Percentiles rank a stretch among this genome's conserved stretches.
phyloP scores from a whole-genome alignment of 108 stramenopile genomes.

The Cyclostephanos tholiformis region DNA sequence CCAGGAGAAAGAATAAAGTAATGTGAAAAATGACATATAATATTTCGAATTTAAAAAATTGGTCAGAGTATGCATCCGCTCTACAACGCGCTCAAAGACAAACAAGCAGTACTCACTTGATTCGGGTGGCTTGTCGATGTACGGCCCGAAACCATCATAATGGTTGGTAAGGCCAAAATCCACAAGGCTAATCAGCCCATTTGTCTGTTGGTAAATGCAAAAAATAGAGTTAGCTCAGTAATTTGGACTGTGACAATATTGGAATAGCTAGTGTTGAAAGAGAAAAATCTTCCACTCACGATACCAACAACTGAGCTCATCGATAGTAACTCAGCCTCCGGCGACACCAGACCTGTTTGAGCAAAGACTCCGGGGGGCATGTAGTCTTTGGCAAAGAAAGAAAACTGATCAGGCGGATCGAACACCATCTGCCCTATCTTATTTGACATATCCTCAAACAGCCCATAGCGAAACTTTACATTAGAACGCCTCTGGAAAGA shows the following conservation, averaged over 20 bases:
- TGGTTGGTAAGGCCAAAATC: slow-evolving; percentile 41
- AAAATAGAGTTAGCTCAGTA: too few relatives aligned
- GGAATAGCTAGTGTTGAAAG: too few relatives aligned
- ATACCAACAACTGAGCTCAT: slow-evolving; percentile 44
- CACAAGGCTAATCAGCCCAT: slow-evolving; percentile 42
- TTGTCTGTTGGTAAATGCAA: slow-evolving; percentile 5
- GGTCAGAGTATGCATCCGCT: too few relatives aligned
- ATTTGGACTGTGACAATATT: not conserved
- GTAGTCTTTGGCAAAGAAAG: slow-evolving; percentile 49
- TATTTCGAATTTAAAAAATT: not conserved
- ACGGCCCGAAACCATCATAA: slow-evolving; percentile 39
- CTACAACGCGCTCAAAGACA: too few relatives aligned
- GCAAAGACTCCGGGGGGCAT: slow-evolving; percentile 42
- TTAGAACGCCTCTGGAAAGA: slow-evolving; percentile 32
- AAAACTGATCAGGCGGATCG: slow-evolving; percentile 51
- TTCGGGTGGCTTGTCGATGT: not conserved
- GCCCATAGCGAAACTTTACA: slow-evolving; percentile 29
- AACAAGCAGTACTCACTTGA: not conserved
- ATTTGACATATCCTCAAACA: slow-evolving; percentile 31
- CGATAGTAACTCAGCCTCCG: slow-evolving; percentile 42
- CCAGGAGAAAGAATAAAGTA: not conserved
- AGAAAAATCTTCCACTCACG: not conserved
- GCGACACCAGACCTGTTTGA: slow-evolving; percentile 36
- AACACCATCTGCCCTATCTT: slow-evolving; percentile 53
- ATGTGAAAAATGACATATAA: not conserved